Percentiles rank a stretch among this genome's conserved stretches.
Evolutionary conservation across 176 grass and related monocot genomes (phyloP).

Genomic region (Thalia dealbata): DNA sequence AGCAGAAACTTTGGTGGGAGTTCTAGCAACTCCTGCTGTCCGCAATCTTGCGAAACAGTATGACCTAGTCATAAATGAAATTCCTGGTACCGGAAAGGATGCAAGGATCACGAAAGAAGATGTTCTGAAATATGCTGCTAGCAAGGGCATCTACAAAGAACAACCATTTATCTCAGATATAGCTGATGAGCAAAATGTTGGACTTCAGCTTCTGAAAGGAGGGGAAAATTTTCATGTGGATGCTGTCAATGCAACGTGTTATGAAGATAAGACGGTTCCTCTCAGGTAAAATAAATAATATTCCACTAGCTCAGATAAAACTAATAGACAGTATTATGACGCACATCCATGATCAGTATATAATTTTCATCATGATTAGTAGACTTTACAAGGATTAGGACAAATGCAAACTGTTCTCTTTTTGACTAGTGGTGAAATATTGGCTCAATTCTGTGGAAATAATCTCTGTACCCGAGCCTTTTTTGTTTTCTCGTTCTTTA

Average conservation of each 20-base stretch:
- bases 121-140: slow-evolving; percentile 58
- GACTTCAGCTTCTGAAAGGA: slow-evolving; percentile 29
- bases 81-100: slow-evolving; percentile 60
- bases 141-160: slow-evolving; percentile 41
- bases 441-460: neutral
- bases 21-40: slow-evolving; percentile 68
- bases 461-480: neutral
- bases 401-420: neutral
- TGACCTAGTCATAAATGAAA: slow-evolving; percentile 55
- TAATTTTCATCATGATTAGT: no score
- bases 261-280: slow-evolving; percentile 56
- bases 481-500: neutral
- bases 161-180: slow-evolving; percentile 16
- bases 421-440: neutral
- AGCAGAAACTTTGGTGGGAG: slow-evolving; percentile 24
- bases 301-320: neutral
- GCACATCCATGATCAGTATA: no score
- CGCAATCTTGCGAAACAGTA: slow-evolving; percentile 71
- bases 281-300: slow-evolving; percentile 46
- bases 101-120: slow-evolving; percentile 85
- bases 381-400: neutral
- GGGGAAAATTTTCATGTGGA: slow-evolving; percentile 17
- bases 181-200: slow-evolving; percentile 7
- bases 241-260: slow-evolving; percentile 14
- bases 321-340: neutral